Conservation (phyloP, 768 basidiomycete species). For the Kondoa subrosea region DNA sequence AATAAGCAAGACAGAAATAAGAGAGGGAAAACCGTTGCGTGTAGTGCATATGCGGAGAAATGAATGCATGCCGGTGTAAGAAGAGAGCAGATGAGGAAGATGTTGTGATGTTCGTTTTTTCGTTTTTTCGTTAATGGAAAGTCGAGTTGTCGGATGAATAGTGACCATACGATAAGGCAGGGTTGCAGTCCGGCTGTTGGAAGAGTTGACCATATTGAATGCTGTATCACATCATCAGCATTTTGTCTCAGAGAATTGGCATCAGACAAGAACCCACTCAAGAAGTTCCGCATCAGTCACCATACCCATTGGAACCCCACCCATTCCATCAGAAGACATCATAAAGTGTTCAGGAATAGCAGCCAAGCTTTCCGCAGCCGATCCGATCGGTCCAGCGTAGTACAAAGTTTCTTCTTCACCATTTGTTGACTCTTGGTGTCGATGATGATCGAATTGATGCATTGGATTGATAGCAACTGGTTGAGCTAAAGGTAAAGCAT, state of each 20-base stretch:
- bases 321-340: background rate
- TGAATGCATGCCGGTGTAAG: constrained; percentile 2
- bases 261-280: background rate
- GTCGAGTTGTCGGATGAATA: background rate
- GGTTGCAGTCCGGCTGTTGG: background rate
- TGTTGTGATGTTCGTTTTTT: too few relatives aligned
- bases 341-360: background rate
- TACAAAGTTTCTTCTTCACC: background rate
- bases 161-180: background rate
- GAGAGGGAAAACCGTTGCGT: background rate
- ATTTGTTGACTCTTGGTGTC: background rate
- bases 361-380: background rate
- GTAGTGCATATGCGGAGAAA: background rate
- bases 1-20: too few relatives aligned
- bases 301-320: background rate
- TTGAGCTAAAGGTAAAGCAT: background rate
- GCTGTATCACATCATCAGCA: background rate
- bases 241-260: background rate
- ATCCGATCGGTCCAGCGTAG: background rate
- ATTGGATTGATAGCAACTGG: background rate
- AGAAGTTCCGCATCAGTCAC: background rate
- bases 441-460: background rate
- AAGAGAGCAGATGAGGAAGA: background rate
- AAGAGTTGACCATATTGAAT: background rate
- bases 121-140: too few relatives aligned